Base-by-base conservation (phyloP, 257 asterid species). In the Perilla frutescens region DNA sequence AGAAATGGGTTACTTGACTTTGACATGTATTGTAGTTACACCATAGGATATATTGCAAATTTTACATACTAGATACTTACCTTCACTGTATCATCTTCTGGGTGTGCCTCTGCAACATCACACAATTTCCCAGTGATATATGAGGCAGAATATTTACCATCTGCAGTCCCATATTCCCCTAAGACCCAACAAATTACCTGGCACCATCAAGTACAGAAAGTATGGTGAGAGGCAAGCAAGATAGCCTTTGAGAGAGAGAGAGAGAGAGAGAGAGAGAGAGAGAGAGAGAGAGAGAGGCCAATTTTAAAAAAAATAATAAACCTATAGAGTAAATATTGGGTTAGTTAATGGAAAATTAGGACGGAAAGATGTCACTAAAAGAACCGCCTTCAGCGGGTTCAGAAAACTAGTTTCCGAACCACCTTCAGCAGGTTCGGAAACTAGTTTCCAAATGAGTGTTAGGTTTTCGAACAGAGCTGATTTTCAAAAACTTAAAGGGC, bases 151-250 rank as follows among this genome's bases (percentile, higher is more conserved):
- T 89, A 86, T 78, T 87, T 92, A 67, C 96, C 96, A 85, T 86
- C 97, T 70, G 92, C 96, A 76, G 94, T 89, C 76, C 98, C 98
- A 80, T 92, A 92, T 86, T 95, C 99, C 69, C 99, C 99, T 81
- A 95, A 79, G 71, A 95, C 97, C 99, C 99, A 95, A 73, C 99
- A 95, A 79, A 95, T 95, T 66, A 95, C 97, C 99, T 95, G 84
- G 84, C 43, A 60, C 68, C 48, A 63, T 68, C 61, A 68, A 73
- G 47, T 7, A 70, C 15, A 48, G 54, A 66, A 69, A 74, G 41
- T 69, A 66, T 1, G 58, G 48, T 40, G 51, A 73, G 58, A 44
- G 43, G 69, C 26, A 26, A 63, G 32, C 68, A 40, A 14, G 48
- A 20, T 56, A 9, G 68, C 34, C 36, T 61, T 5, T n/a, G 31